Percentiles rank a stretch among this genome's conserved stretches.
Evolutionary conservation across 495 filamentous ascomycete genomes (phyloP).

Genomic region (Neurospora intermedia): DNA sequence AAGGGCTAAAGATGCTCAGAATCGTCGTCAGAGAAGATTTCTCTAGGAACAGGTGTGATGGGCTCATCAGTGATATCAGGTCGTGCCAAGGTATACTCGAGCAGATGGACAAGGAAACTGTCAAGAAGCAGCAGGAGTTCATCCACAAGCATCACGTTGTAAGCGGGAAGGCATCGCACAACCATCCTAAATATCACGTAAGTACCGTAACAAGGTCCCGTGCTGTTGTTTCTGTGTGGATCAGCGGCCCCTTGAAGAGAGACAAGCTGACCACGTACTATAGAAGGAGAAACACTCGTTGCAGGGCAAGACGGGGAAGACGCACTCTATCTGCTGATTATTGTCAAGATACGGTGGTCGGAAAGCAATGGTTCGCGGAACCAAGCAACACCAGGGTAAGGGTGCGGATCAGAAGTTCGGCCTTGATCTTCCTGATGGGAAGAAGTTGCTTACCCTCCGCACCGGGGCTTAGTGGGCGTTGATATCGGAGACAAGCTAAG

Average conservation of each 20-base stretch:
- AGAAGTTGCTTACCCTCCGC: not conserved
- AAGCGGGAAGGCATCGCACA: constrained; percentile 45
- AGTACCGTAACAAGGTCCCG: constrained; percentile 6
- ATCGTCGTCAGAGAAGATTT: constrained; percentile 89
- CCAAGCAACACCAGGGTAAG: not conserved
- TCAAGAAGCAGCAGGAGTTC: constrained; percentile 55
- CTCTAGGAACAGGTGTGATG: constrained; percentile 61
- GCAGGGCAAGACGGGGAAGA: constrained; percentile 83
- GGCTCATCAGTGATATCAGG: constrained; percentile 62
- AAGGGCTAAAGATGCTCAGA: constrained; percentile 55
- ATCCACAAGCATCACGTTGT: constrained; percentile 46
- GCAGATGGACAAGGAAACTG: constrained; percentile 58
- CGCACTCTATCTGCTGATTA: constrained; percentile 62
- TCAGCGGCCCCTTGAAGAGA: not conserved
- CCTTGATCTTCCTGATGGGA: not conserved
- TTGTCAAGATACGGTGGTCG: not conserved
- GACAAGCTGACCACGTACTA: constrained; percentile 10
- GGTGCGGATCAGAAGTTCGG: not conserved
- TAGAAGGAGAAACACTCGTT: constrained; percentile 70
- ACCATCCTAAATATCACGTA: constrained; percentile 52
- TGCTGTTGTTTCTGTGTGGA: constrained; percentile 2
- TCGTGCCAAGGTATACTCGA: constrained; percentile 55
- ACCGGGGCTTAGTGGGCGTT: not conserved
- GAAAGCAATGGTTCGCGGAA: not conserved
- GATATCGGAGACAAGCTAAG: not conserved